These are phyloP conservation scores for Cladosporium sp. DNA, from an alignment of 2,329 filamentous ascomycete species.

Conservation along the genomic window DNA sequence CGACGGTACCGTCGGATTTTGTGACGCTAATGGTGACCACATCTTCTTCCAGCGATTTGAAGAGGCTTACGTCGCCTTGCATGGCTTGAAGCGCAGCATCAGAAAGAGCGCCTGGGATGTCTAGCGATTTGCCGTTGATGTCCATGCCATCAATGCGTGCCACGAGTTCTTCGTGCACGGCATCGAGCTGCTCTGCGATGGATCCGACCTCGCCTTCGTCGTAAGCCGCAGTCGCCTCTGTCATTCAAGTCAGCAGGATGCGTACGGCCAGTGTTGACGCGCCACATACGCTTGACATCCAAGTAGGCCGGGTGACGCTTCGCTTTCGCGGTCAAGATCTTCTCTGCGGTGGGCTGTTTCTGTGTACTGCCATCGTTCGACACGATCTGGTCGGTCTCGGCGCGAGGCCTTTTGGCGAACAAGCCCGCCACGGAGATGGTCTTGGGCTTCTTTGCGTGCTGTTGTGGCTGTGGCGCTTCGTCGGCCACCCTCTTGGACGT, in stretches of 20 bases:
- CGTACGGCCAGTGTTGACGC: background rate
- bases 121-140: slow-evolving; percentile 21
- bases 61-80: slow-evolving; percentile 15
- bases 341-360: background rate
- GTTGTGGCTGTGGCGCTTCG: background rate
- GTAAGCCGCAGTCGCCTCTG: slow-evolving; percentile 25
- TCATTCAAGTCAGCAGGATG: background rate
- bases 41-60: slow-evolving; percentile 28
- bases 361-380: background rate
- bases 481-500: slow-evolving; percentile 4
- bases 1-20: slow-evolving; percentile 16
- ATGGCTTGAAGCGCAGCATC: slow-evolving; percentile 25
- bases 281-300: slow-evolving; percentile 19
- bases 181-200: slow-evolving; percentile 12
- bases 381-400: background rate
- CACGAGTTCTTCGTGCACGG: slow-evolving; percentile 22
- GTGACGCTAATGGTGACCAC: slow-evolving; percentile 20
- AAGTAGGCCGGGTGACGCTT: slow-evolving; percentile 16
- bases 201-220: slow-evolving; percentile 7
- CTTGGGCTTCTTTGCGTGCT: slow-evolving; percentile 5
- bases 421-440: slow-evolving; percentile 8
- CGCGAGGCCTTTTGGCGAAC: slow-evolving; percentile 10
- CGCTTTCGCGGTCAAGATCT: slow-evolving; percentile 2
- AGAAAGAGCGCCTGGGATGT: slow-evolving; percentile 23
- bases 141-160: slow-evolving; percentile 26